Base-by-base conservation (phyloP, 1,284 basidiomycete genomes). In the Pyrrhoderma noxium region DNA sequence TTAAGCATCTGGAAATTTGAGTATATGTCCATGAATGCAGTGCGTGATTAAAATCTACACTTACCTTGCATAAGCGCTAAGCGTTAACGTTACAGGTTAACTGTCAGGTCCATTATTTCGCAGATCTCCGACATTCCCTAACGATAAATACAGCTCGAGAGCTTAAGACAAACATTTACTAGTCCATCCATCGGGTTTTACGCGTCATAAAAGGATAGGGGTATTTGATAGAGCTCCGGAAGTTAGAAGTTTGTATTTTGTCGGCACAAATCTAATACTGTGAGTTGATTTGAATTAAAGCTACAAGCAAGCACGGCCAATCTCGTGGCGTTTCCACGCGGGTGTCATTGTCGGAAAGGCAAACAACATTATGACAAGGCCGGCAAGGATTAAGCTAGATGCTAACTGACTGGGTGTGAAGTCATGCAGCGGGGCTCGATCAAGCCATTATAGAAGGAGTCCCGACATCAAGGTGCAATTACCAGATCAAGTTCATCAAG, bases 121-220 rank as follows among this genome's bases (percentile, higher is more conserved):
- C 53, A 55, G 53, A 55, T 55, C 49, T 48, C 53, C 53, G 53
- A 31, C 46, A 42, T 46, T 49, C 53, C 42, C 42, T 48, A 40
- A 48, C 41, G 44, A 55, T 51, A 51, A 51, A 55, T 55, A 45
- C 46, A 55, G 38, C 46, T 42, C 36, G 34, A 47, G 27, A 55
- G 45, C 38, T 55, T 38, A 34, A 51, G 36, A 14, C 49, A 51
- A 49, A 44, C 39, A 51, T 43, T 36, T 31, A 43, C 43, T 39
- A 51, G 46, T 42, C 18, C 27, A 44, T 37, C 16, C 37, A 46
- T 50, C 44, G 39, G 49, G 49, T 21, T 46, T 55, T 45, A 45
- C 42, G 40, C 49, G 45, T 43, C 53, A 51, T 37, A 51, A 46
- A 55, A 40, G 49, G 53, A 44, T 41, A 43, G 49, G 36, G 45